Evolutionary conservation across 768 basidiomycete genomes (phyloP).

Genomic region (Pholiota microspora): DNA sequence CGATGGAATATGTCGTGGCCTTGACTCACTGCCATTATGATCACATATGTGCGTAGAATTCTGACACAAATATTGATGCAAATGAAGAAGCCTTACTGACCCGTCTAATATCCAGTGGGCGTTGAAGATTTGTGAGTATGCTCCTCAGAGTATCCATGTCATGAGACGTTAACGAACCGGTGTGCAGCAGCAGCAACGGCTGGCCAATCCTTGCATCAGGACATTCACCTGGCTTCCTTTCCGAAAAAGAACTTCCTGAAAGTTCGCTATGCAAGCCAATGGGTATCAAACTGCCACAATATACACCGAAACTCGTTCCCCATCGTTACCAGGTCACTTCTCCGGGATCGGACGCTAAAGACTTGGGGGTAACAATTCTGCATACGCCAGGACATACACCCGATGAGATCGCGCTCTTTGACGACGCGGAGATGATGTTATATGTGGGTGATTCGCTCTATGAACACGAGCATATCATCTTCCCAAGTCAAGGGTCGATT

Average conservation of each 20-base stretch:
- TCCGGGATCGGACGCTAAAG: slow-evolving; percentile 14
- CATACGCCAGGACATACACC: slow-evolving; percentile 62
- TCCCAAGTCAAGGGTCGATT: slow-evolving; percentile 54
- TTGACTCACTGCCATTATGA: slow-evolving; percentile 58
- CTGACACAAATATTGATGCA: neutral
- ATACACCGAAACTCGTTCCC: slow-evolving; percentile 43
- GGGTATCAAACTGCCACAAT: slow-evolving; percentile 41
- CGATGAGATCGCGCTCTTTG: slow-evolving; percentile 56
- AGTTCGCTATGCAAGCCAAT: slow-evolving; percentile 45
- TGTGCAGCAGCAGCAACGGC: slow-evolving; percentile 28
- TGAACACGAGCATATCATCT: slow-evolving; percentile 53
- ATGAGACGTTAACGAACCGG: neutral
- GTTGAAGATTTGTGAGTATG: slow-evolving; percentile 44
- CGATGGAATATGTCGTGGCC: slow-evolving; percentile 44
- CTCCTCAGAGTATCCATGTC: neutral
- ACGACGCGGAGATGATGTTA: slow-evolving; percentile 46
- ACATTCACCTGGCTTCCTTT: slow-evolving; percentile 44
- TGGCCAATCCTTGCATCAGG: slow-evolving; percentile 47
- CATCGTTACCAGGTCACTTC: slow-evolving; percentile 35
- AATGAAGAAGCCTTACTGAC: neutral
- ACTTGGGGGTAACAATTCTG: slow-evolving; percentile 40
- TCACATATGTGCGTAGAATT: slow-evolving; percentile 47
- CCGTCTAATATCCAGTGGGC: slow-evolving; percentile 32
- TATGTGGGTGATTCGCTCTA: slow-evolving; percentile 60
- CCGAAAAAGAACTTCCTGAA: slow-evolving; percentile 35